Base-by-base conservation (phyloP, 2,329 filamentous ascomycete species). In the Epichloe typhina region DNA sequence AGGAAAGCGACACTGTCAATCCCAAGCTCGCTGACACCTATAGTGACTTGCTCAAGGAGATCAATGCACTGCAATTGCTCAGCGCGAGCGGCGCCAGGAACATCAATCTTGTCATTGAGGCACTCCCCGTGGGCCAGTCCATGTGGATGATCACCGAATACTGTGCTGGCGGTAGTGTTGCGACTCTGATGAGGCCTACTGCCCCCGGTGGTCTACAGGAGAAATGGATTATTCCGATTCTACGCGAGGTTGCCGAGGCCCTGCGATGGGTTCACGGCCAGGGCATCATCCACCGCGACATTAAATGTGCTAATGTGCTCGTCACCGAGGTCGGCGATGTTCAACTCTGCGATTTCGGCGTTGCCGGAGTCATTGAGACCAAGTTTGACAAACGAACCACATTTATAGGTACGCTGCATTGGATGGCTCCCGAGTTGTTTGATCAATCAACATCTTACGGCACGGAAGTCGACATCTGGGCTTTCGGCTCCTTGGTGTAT, bases 111-210 rank as follows among this genome's bases (percentile, higher is more conserved):
- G 84, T 91, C 48, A 82, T 90, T 58, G 86, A 90, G 57, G 86
- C 86, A 4, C 74, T 90, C 19, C 81, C 85, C 8, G 80, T 91
- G 38, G 84, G 85, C 41, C 82, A 85, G 58, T 80, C 87, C 53
- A 83, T 94, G 70, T 94, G 88, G 88, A 87, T 93, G 71, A 80
- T 93, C 51, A 90, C 85, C 53, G 86, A 93, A 67, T 89, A 90
- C 65, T 90, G 87, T 59, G 86, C 84, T 5, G 88, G 88, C 54
- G 88, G 88, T 46, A 93, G 87, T 64, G 83, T 94, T 64, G 83
- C 78, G 56, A 90, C 76, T 54, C 76, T 78, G 52, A 83, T 83
- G 80, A 79, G 77, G 62, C 80, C 83, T n/a, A 84, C 79, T 1
- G 72, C 75, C 3, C 79, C 80, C 0, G 77, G 77, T 1, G 81